Percentiles rank a stretch among this genome's conserved stretches.
These are phyloP conservation scores for Penicillium chermesinum DNA, from an alignment of 495 filamentous ascomycete genomes.

Conservation along the genomic window DNA sequence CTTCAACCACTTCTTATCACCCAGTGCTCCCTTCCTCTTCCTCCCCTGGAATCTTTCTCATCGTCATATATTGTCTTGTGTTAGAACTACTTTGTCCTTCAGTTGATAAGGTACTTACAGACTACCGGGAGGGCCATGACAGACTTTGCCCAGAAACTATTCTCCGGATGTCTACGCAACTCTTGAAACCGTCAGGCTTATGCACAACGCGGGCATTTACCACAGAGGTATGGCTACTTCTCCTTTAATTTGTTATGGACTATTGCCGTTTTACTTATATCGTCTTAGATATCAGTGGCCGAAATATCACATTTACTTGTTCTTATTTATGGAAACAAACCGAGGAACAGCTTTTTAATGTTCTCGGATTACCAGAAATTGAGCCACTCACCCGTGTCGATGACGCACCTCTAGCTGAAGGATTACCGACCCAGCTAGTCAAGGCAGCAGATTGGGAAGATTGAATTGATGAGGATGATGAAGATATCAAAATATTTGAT, in stretches of 20 bases:
- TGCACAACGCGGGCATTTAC: conserved; percentile 28
- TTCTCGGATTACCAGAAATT: conserved; percentile 23
- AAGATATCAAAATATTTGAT: conserved; percentile 35
- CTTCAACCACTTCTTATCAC: no score
- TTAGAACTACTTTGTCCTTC: conserved; percentile 38
- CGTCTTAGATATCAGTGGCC: conserved; percentile 14
- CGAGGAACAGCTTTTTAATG: conserved; percentile 21
- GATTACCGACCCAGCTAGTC: conserved; percentile 31
- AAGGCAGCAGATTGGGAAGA: conserved; percentile 26
- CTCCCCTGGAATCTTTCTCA: no score
- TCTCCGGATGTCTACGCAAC: conserved; percentile 22
- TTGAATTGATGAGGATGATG: conserved; percentile 35
- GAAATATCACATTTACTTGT: conserved; percentile 17
- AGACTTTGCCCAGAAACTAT: conserved; percentile 18
- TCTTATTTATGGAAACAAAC: conserved; percentile 6
- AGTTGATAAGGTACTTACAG: conserved; percentile 14
- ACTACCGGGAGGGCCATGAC: conserved; percentile 17
- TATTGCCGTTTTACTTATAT: conserved; percentile 6
- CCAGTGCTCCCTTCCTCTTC: no score
- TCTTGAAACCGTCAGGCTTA: conserved; percentile 23
- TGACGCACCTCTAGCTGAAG: conserved; percentile 20
- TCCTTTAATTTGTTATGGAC: not conserved
- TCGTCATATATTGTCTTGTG: no score
- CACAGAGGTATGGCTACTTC: conserved; percentile 21
- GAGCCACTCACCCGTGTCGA: conserved; percentile 24